Base-by-base conservation (phyloP, 2,329 filamentous ascomycete species). In the Sodiomyces alkalinus region DNA sequence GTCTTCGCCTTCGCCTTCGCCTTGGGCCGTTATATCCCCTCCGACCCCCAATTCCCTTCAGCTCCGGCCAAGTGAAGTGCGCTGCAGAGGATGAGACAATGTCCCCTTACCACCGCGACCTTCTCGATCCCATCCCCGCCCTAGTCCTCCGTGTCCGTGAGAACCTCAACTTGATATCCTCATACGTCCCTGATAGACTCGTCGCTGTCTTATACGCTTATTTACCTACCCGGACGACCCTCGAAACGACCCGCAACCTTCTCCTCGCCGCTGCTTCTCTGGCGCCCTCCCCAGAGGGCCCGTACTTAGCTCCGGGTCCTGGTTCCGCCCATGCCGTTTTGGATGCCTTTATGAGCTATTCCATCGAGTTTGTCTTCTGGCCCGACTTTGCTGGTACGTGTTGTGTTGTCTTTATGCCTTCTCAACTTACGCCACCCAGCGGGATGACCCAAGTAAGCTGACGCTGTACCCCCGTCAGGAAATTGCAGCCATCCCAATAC, bases 401-500 rank as follows among this genome's bases (percentile, higher is more conserved):
- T 18, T 10, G 14, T 17, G 23, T 6, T 6, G 3, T 37, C 31
- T 20, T 26, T 6, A 20, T 13, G 7, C 15, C n/a, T 21, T 5
- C 19, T 17, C 19, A 27, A 23, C 21, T 17, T 19, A 22, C 29
- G 17, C 5, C 15, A 7, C 22, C n/a, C n/a, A n/a, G n/a, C n/a
- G n/a, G n/a, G n/a, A n/a, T n/a, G n/a, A n/a, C n/a, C n/a, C n/a
- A 8, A 9, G 17, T 19, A 20, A 29, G 7, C 8, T 14, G 8
- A 6, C 8, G 7, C 2, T 14, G n/a, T n/a, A n/a, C n/a, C n/a
- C n/a, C n/a, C n/a, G n/a, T n/a, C 22, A 58, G 61, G 68, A 9
- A 73, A 72, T 40, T 45, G 46, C 6, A 62, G 64, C 0, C 39
- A 43, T 7, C 72, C 72, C 2, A 76, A 76, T 40, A 53, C 43